These are phyloP conservation scores for Agaricus sinodeliciosus DNA, from an alignment of 768 basidiomycete genomes.

Conservation along the genomic window DNA sequence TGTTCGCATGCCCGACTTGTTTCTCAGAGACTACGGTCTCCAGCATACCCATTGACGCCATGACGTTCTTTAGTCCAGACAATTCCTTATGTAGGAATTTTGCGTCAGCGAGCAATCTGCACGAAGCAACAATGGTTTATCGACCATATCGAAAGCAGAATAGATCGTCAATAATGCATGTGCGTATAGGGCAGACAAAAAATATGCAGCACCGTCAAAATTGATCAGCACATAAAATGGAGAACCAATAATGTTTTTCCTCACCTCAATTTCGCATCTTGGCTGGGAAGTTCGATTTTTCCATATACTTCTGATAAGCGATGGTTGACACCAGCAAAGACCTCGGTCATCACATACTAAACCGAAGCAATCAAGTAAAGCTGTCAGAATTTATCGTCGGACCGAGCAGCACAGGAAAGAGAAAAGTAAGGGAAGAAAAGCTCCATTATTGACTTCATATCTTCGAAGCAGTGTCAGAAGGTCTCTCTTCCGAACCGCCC, in stretches of 20 bases:
- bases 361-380: slow-evolving; percentile 4
- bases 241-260: slow-evolving; percentile 16
- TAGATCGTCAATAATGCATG: slow-evolving; percentile 1
- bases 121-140: slow-evolving; percentile 1
- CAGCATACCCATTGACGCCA: slow-evolving; percentile 68
- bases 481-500: background rate
- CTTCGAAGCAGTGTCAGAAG: slow-evolving; percentile 2
- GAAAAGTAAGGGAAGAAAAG: slow-evolving; percentile 2
- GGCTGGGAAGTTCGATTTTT: slow-evolving; percentile 73
- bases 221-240: slow-evolving; percentile 2
- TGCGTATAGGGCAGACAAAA: slow-evolving; percentile 2
- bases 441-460: slow-evolving; percentile 5
- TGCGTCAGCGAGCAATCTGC: slow-evolving; percentile 75
- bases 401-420: background rate
- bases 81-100: slow-evolving; percentile 72
- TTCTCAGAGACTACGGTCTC: slow-evolving; percentile 86
- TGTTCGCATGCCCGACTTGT: slow-evolving; percentile 33
- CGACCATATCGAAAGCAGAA: slow-evolving; percentile 7
- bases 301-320: slow-evolving; percentile 82
- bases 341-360: slow-evolving; percentile 91
- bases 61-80: slow-evolving; percentile 65
- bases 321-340: slow-evolving; percentile 89
- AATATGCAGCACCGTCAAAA: background rate
- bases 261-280: slow-evolving; percentile 82
- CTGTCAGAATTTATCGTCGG: slow-evolving; percentile 9